Evolutionary conservation across 805 yeast genomes (phyloP).

Genomic region (Starmerella powellii): DNA sequence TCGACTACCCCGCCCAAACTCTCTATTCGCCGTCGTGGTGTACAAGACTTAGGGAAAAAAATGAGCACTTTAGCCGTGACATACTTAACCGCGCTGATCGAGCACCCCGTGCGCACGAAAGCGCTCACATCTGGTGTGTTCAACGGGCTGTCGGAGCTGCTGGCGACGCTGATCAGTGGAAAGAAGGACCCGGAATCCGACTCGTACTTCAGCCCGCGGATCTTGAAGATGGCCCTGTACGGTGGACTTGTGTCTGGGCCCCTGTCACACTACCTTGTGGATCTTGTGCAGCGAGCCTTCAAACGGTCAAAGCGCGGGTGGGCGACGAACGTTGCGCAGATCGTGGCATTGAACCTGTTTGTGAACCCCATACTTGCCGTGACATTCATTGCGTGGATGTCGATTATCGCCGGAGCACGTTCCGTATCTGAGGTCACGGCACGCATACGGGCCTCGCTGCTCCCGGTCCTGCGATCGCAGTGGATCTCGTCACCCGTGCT

Average conservation of each 20-base stretch:
- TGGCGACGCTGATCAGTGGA: constrained; percentile 31
- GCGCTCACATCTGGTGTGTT: constrained; percentile 30
- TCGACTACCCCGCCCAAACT: no score
- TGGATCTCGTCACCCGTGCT: constrained; percentile 32
- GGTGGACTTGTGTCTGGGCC: constrained; percentile 32
- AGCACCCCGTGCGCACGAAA: constrained; percentile 30
- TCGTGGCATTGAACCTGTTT: constrained; percentile 28
- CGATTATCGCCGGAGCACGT: constrained; percentile 31
- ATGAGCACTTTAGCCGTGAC: constrained; percentile 13
- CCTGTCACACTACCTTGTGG: constrained; percentile 29
- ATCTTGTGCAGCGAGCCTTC: constrained; percentile 29
- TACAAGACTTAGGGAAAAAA: no score
- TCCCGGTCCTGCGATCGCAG: constrained; percentile 28
- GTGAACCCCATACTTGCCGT: constrained; percentile 29
- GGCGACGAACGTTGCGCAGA: constrained; percentile 26
- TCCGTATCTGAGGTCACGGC: constrained; percentile 24
- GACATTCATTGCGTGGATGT: constrained; percentile 29
- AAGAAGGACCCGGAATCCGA: constrained; percentile 28
- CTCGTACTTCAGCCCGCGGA: constrained; percentile 28
- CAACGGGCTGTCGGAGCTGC: constrained; percentile 28
- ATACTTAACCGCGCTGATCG: constrained; percentile 24
- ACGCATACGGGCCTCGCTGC: constrained; percentile 25
- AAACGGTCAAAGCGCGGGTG: constrained; percentile 20
- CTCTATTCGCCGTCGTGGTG: no score
- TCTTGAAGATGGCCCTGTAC: constrained; percentile 31